Evolutionary conservation across 148 eudicot genomes (phyloP), one percentile per base, ranked within the genome.

Genomic region (Fagopyrum tataricum): DNA sequence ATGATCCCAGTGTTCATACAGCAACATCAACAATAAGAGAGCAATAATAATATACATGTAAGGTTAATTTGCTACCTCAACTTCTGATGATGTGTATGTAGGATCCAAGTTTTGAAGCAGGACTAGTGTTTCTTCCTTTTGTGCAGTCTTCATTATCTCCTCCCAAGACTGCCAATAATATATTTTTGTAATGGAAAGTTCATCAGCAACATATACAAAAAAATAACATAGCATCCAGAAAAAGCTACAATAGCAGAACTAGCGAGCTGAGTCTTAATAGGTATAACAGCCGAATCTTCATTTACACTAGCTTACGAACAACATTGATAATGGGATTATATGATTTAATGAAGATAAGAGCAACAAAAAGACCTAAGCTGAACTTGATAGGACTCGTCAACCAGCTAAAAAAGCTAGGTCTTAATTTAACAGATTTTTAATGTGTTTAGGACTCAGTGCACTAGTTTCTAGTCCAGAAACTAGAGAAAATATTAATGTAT

Each of bases 21-120:
- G 61, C 20, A 55, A 55, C 26, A 59, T 37, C 66, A 59, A 59
- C 11, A 59, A 62, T 26, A 61, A 61, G 4, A 61, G 39, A 9
- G 49, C 9, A 6, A n/a, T 52, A 17, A n/a, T 52, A 15, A 17
- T 52, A 24, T 58, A 9, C 37, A 2, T 4, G 39, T 58, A 24
- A 21, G 23, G 23, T 5, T 64, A 31, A 14, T 2, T 64, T 64
- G 69, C 18, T 79, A 93, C 98, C 97, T 93, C 89, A 39, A 91
- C 88, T 26, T 93, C 95, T 61, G 82, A 72, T 26, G 95, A 84
- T 23, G 83, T 79, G 79, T 78, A 91, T 42, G 79, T 53, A 72
- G 90, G 92, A 79, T 89, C 88, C 86, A 93, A 78, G 78, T 93
- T 93, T 53, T 79, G 83, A 52, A 93, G 92, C 53, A 85, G 72